phyloP scores from a whole-genome alignment of 768 basidiomycete species.

The Lactifluus hygrophoroides region DNA sequence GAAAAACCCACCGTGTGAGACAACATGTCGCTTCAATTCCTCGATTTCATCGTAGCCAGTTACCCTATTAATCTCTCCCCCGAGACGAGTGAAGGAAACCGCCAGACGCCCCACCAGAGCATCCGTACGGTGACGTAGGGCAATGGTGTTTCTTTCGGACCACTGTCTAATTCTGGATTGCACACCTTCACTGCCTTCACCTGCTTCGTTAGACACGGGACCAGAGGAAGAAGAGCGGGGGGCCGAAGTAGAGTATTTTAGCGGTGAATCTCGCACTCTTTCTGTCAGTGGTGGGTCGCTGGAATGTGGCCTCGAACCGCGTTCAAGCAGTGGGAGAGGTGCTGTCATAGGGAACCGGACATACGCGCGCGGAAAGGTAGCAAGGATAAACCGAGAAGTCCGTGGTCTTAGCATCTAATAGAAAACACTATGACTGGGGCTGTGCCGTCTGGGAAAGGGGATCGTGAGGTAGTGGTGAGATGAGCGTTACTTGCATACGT shows the following conservation, averaged over 20 bases:
- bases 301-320: not conserved
- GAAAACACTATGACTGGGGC: not conserved
- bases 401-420: slow-evolving; percentile 9
- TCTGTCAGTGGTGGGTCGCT: not conserved
- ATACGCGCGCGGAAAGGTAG: not conserved
- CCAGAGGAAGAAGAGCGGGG: not conserved
- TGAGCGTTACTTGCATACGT: not conserved
- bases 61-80: slow-evolving; percentile 70
- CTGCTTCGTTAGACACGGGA: not conserved
- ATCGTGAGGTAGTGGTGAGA: not conserved
- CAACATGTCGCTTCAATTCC: slow-evolving; percentile 65
- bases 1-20: slow-evolving; percentile 60
- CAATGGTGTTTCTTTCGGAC: slow-evolving; percentile 31
- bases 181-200: not conserved
- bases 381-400: not conserved
- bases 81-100: slow-evolving; percentile 61
- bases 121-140: slow-evolving; percentile 47
- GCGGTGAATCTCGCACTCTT: not conserved
- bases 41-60: slow-evolving; percentile 94
- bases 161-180: slow-evolving; percentile 31
- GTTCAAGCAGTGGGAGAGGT: not conserved
- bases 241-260: not conserved
- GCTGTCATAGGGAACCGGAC: not conserved
- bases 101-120: slow-evolving; percentile 48
- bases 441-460: no score